These are phyloP conservation scores for Candida tammaniensis DNA, from an alignment of 805 yeast genomes.

Conservation along the genomic window DNA sequence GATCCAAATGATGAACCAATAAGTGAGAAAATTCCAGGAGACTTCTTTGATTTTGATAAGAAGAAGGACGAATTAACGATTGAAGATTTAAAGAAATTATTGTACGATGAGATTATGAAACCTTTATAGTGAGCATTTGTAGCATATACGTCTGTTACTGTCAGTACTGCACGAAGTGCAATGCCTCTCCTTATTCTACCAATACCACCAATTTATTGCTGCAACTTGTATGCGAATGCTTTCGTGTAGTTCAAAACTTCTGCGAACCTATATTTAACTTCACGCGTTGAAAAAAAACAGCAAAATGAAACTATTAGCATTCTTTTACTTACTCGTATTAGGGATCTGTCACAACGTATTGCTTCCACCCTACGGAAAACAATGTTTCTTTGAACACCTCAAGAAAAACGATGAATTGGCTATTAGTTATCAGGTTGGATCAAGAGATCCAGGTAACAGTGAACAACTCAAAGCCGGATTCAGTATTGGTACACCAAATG, in stretches of 20 bases:
- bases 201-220: too few relatives aligned
- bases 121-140: conserved; percentile 24
- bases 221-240: too few relatives aligned
- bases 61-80: conserved; percentile 75
- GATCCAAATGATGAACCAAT: conserved; percentile 93
- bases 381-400: conserved; percentile 84
- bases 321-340: conserved; percentile 14
- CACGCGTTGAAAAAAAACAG: conserved; percentile 6
- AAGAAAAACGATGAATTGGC: conserved; percentile 83
- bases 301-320: too few relatives aligned
- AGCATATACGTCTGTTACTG: too few relatives aligned
- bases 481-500: conserved; percentile 37
- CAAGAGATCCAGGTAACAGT: conserved; percentile 70
- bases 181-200: too few relatives aligned
- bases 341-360: conserved; percentile 72
- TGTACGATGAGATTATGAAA: conserved; percentile 79
- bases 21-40: conserved; percentile 78
- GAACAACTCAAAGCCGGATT: conserved; percentile 70
- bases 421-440: conserved; percentile 89
- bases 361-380: conserved; percentile 77
- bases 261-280: conserved; percentile 1
- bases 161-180: too few relatives aligned
- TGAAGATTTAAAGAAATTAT: conserved; percentile 71
- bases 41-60: conserved; percentile 86
- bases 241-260: too few relatives aligned